Percentiles rank a stretch among this genome's conserved stretches.
Evolutionary conservation across 2,329 filamentous ascomycete species (phyloP).

Genomic region (Colletotrichum lindemuthianum): DNA sequence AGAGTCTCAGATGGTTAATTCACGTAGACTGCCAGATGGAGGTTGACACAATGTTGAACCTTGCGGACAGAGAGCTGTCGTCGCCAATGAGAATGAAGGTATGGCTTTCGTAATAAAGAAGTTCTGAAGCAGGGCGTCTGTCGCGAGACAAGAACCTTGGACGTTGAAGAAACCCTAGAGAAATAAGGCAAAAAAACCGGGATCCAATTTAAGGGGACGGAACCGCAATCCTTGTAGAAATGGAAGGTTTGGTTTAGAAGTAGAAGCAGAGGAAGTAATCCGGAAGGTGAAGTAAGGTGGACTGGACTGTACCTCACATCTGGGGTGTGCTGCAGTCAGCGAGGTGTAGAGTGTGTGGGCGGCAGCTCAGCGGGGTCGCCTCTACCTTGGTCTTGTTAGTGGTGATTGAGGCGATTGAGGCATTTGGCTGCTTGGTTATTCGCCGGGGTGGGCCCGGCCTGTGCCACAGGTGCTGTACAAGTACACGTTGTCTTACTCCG

Average conservation of each 20-base stretch:
- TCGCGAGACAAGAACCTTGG: background rate
- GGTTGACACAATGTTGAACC: background rate
- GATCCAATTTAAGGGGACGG: too few relatives aligned
- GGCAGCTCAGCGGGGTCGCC: slow-evolving; percentile 5
- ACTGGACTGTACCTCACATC: too few relatives aligned
- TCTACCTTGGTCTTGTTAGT: slow-evolving; percentile 13
- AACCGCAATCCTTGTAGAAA: too few relatives aligned
- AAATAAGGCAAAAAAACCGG: too few relatives aligned
- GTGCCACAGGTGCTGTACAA: background rate
- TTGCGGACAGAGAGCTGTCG: slow-evolving; percentile 3
- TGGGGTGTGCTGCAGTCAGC: too few relatives aligned
- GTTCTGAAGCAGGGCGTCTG: background rate
- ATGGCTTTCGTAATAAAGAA: slow-evolving; percentile 10
- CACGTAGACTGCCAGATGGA: slow-evolving; percentile 10
- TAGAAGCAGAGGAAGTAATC: too few relatives aligned
- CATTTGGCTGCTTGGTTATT: slow-evolving; percentile 23
- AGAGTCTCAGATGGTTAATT: background rate
- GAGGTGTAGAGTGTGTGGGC: too few relatives aligned
- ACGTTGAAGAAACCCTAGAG: background rate
- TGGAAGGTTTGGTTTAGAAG: too few relatives aligned
- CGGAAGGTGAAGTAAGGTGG: too few relatives aligned
- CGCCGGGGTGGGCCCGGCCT: slow-evolving; percentile 10
- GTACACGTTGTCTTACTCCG: too few relatives aligned
- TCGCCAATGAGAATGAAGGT: background rate
- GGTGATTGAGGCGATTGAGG: slow-evolving; percentile 31